A percentile compares a stretch with the other conserved stretches of the same genome.
These are phyloP conservation scores for Termitomyces sp. DNA, from an alignment of 768 basidiomycete genomes.

Conservation along the genomic window DNA sequence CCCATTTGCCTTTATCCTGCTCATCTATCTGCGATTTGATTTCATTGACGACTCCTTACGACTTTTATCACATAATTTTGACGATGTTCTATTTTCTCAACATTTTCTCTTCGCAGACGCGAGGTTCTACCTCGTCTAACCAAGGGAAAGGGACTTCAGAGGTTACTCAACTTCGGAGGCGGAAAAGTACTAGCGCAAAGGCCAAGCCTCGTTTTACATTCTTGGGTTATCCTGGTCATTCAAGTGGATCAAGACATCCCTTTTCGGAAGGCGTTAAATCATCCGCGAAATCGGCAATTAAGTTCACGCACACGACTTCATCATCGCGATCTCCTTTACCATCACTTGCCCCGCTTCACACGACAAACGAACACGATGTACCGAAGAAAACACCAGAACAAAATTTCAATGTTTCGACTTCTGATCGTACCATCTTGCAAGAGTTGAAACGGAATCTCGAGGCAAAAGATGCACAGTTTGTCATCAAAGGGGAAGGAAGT, in stretches of 20 bases:
- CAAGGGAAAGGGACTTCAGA: constrained; percentile 20
- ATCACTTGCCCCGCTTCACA: constrained; percentile 1
- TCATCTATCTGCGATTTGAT: neutral
- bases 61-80: constrained; percentile 12
- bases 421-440: constrained; percentile 54
- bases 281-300: constrained; percentile 9
- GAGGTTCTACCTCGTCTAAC: constrained; percentile 22
- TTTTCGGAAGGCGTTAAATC: neutral
- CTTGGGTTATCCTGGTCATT: constrained; percentile 9
- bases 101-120: constrained; percentile 16
- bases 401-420: constrained; percentile 46
- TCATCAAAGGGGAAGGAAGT: constrained; percentile 37
- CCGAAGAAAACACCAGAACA: constrained; percentile 1
- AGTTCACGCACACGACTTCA: constrained; percentile 5
- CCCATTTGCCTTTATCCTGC: constrained; percentile 2
- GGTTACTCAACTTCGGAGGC: constrained; percentile 22
- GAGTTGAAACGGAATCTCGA: constrained; percentile 47
- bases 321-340: constrained; percentile 8
- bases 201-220: constrained; percentile 15
- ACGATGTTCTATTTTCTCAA: constrained; percentile 6
- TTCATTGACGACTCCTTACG: constrained; percentile 3
- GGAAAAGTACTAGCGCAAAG: constrained; percentile 29
- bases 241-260: neutral
- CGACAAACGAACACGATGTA: constrained; percentile 4
- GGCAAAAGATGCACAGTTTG: constrained; percentile 53